Evolutionary conservation across 306 rosid species (phyloP).

Genomic region (Cucurbita ficifolia): DNA sequence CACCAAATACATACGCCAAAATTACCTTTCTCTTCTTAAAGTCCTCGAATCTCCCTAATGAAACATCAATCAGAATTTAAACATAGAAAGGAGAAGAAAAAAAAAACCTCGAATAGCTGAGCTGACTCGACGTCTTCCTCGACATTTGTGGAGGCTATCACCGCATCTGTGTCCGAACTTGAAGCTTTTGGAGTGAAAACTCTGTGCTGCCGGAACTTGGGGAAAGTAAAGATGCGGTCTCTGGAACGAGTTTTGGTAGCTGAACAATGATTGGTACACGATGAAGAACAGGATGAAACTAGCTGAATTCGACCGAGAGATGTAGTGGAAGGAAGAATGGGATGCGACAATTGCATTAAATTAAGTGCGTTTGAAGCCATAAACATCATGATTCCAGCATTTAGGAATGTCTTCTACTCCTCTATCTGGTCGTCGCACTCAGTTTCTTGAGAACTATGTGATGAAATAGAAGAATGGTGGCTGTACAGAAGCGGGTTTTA

Average conservation of each 20-base stretch:
- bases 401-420: not conserved
- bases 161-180: conserved; percentile 24
- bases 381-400: conserved; percentile 36
- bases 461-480: not conserved
- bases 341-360: conserved; percentile 29
- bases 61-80: not conserved
- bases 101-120: conserved; percentile 59
- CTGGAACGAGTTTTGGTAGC: conserved; percentile 11
- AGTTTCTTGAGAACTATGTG: not conserved
- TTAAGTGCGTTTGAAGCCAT: conserved; percentile 19
- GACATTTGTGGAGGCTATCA: conserved; percentile 7
- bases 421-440: conserved; percentile 3
- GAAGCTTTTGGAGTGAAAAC: conserved; percentile 20
- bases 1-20: not conserved
- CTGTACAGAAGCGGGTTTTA: not conserved
- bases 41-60: not conserved
- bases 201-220: conserved; percentile 17
- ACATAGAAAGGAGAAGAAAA: not conserved
- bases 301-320: conserved; percentile 13
- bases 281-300: conserved; percentile 12
- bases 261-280: conserved; percentile 11
- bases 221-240: not conserved
- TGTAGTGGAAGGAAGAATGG: conserved; percentile 25
- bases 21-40: not conserved
- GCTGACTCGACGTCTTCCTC: conserved; percentile 48